Percentiles rank a stretch among this genome's conserved stretches.
Evolutionary conservation across 148 eudicot genomes (phyloP).

Genomic region (Rhododendron henanense): DNA sequence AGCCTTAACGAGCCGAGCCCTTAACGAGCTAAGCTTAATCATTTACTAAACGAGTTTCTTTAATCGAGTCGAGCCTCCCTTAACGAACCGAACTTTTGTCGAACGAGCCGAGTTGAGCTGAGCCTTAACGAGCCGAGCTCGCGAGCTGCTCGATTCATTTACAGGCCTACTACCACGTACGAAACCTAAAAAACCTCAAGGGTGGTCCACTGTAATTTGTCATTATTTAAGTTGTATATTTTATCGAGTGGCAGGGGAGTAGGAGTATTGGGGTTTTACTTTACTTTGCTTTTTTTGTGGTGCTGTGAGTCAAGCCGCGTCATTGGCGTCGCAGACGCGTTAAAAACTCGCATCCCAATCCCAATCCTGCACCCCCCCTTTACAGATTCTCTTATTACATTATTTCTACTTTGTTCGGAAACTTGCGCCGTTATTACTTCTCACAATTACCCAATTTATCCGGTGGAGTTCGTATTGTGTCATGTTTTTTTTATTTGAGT

Average conservation of each 20-base stretch:
- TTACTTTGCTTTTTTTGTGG: background rate
- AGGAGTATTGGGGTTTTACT: background rate
- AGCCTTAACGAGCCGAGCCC: too few relatives aligned
- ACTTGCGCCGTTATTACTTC: background rate
- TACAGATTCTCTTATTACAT: background rate
- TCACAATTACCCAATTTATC: background rate
- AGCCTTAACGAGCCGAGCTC: too few relatives aligned
- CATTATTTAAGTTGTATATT: too few relatives aligned
- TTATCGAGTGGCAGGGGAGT: background rate
- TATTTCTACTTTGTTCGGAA: background rate
- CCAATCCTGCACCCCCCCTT: background rate
- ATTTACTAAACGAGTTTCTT: too few relatives aligned
- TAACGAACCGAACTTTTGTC: too few relatives aligned
- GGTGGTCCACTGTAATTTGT: background rate
- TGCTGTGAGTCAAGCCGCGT: constrained; percentile 8
- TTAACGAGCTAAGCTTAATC: too few relatives aligned
- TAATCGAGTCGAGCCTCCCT: too few relatives aligned
- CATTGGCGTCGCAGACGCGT: constrained; percentile 17
- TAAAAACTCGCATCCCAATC: constrained; percentile 6
- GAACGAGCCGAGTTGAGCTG: too few relatives aligned
- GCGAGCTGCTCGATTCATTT: too few relatives aligned
- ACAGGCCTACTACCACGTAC: too few relatives aligned
- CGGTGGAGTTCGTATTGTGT: background rate
- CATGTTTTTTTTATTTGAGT: too few relatives aligned
- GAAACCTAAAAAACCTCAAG: background rate